Base-by-base conservation (phyloP, 2,329 filamentous ascomycete species). In the Fonsecaea pugnacius region DNA sequence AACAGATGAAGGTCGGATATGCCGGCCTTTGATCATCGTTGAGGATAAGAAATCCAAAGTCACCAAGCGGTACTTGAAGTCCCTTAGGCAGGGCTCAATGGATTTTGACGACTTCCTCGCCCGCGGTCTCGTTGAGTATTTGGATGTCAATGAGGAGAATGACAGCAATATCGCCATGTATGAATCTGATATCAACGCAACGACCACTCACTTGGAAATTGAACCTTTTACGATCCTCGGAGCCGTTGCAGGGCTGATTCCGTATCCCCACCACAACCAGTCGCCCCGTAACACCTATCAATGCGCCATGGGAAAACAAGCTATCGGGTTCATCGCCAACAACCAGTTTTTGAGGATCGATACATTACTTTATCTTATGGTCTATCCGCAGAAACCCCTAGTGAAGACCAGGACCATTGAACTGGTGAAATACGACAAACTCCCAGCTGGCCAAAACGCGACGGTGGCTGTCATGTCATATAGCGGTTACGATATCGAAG, bases 301-400 rank as follows among this genome's bases (percentile, higher is more conserved):
- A 83, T 97, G 94, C 80, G 95, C 95, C 79, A 99, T 99, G 95
- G 95, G 95, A 85, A 99, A 99, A 80, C 95, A 99, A 90, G 95
- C 95, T 43, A 98, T 99, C 75, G 95, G 95, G 36, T 93, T 94
- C 36, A 98, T 99, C 75, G 95, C 94, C 16, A 96, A 96, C 75
- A 99, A 99, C 75, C 95, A 99, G 77, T 96, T 97, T 79, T 91
- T 94, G 72, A 89, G 95, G 62, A 97, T 99, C 76, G 95, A 99
- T 74, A 98, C 94, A 0, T 83, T 99, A 16, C 86, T 99, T 6
- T 98, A 97, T 75, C 91, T 96, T 1, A 91, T 99, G 81, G 95
- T 99, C 3, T 99, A 99, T 74, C 95, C 95, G 6, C 96, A 99
- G 75, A 89, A 96, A 72, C 95, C 95, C 1, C 95, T 99, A 89